Base-by-base conservation (phyloP, 2,329 filamentous ascomycete genomes). In the Apiospora hydei region DNA sequence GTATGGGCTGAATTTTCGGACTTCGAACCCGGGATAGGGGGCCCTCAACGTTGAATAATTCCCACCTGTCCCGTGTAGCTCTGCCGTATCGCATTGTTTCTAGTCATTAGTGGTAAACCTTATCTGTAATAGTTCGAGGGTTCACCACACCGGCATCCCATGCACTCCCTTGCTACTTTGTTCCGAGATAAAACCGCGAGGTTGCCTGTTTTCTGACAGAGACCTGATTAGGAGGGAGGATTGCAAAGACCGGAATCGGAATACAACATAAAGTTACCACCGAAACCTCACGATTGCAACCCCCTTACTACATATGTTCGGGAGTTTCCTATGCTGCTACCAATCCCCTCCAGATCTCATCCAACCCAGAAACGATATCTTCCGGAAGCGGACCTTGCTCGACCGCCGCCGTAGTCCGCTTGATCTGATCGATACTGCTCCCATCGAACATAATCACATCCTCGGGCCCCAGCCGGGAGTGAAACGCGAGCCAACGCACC, bases 401-500 rank as follows among this genome's bases (percentile, higher is more conserved):
- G n/a, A 64, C 30, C 13, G 53, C 69, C 34, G 38, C 51, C 30
- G 38, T 24, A 2, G 30, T 70, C 41, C 44, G 41, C 6, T 70
- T 61, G n/a, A 73, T 71, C 18, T 74, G 74, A 3, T 24, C 69
- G 44, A 73, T 43, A 53, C 74, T 74, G 44, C 75, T 77, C 49
- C 72, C 73, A 34, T 74, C 74, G 26, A 77, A 53, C 3, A 77
- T 73, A 11, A 77, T 73, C 21, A 41, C 70, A 38, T 77, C 74
- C 11, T 61, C 21, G 3, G 72, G 69, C 4, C 49, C 16, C 24
- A 76, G 71, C 43, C 71, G 26, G 5, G 75, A 76, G 46, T 77
- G 74, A 43, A 71, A 73, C 0, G 71, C 67, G 2, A 74, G 57
- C 75, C 75, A 77, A 30, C 74, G 74, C 43, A 75, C 24, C n/a